These are phyloP conservation scores for Zopfochytrium polystomum DNA, from an alignment of 371 early-diverging fungal species.

Conservation along the genomic window DNA sequence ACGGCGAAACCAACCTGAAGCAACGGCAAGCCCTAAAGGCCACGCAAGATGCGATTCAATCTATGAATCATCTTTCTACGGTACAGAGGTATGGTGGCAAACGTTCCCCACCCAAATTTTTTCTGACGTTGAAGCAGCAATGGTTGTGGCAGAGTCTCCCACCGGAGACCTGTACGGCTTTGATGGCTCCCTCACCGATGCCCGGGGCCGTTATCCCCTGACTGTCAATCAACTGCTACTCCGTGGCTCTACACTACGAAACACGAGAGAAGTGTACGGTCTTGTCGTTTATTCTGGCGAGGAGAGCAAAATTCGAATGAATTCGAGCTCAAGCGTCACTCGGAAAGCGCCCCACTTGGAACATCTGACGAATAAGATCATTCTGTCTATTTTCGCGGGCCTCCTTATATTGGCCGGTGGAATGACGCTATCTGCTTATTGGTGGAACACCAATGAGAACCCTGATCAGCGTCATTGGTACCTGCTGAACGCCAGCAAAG, in stretches of 20 bases:
- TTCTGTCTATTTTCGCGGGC: conserved; percentile 60
- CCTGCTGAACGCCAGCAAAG: conserved; percentile 1
- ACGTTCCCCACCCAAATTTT: neutral
- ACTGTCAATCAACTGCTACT: conserved; percentile 64
- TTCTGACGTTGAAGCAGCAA: conserved; percentile 3
- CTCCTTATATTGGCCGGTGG: conserved; percentile 37
- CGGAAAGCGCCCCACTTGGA: conserved; percentile 61
- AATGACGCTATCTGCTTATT: conserved; percentile 10
- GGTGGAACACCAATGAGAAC: conserved; percentile 19
- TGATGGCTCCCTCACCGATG: conserved; percentile 27
- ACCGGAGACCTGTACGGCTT: conserved; percentile 65
- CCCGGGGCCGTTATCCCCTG: conserved; percentile 13
- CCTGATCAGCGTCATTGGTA: conserved; percentile 21
- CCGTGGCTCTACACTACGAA: conserved; percentile 85
- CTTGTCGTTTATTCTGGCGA: conserved; percentile 84
- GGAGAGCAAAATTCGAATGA: conserved; percentile 90
- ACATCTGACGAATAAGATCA: conserved; percentile 61
- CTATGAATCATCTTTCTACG: conserved; percentile 14
- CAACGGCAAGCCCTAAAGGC: conserved; percentile 54
- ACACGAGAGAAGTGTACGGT: conserved; percentile 84
- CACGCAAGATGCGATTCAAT: conserved; percentile 27
- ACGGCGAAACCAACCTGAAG: conserved; percentile 96
- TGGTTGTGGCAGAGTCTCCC: conserved; percentile 54
- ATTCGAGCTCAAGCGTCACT: conserved; percentile 58
- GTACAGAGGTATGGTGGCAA: conserved; percentile 18